phyloP scores from a whole-genome alignment of 768 basidiomycete species.

The Strobilomyces echinocephalus region DNA sequence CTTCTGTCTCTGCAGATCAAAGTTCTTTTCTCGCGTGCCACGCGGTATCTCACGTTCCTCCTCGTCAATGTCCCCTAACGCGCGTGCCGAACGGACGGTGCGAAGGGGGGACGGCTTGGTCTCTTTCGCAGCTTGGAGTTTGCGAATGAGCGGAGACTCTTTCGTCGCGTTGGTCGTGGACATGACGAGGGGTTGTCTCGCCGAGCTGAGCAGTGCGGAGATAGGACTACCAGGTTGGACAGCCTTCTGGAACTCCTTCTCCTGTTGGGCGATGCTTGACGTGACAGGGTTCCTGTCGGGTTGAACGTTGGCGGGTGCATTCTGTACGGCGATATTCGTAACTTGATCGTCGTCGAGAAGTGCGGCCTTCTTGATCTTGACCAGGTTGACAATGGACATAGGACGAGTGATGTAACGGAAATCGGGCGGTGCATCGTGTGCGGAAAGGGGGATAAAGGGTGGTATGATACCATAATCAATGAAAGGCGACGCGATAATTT shows the following conservation, averaged over 20 bases:
- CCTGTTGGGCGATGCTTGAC: constrained; percentile 73
- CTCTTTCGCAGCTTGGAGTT: constrained; percentile 50
- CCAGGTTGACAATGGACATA: constrained; percentile 66
- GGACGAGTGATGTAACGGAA: constrained; percentile 62
- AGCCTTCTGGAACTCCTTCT: constrained; percentile 95
- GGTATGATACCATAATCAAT: constrained; percentile 82
- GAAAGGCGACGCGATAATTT: constrained; percentile 81
- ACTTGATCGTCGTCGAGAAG: constrained; percentile 61
- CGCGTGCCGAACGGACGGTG: constrained; percentile 35
- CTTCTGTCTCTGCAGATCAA: constrained; percentile 49
- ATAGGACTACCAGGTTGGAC: constrained; percentile 95
- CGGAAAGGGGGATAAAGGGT: constrained; percentile 70
- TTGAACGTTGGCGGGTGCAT: constrained; percentile 21
- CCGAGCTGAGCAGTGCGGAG: constrained; percentile 83
- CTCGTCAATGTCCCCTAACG: constrained; percentile 44
- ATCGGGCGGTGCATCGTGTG: constrained; percentile 70
- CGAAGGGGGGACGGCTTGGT: constrained; percentile 53
- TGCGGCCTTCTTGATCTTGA: constrained; percentile 56
- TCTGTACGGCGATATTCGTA: constrained; percentile 41
- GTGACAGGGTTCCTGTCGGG: constrained; percentile 40
- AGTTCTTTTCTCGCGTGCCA: constrained; percentile 36
- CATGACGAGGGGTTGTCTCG: constrained; percentile 82
- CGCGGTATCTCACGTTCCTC: constrained; percentile 39
- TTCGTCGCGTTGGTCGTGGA: constrained; percentile 41
- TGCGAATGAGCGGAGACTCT: constrained; percentile 40